Percentiles rank a stretch among this genome's conserved stretches.
Conservation (phyloP, 805 yeast species). For the Wickerhamomyces bisporus region DNA sequence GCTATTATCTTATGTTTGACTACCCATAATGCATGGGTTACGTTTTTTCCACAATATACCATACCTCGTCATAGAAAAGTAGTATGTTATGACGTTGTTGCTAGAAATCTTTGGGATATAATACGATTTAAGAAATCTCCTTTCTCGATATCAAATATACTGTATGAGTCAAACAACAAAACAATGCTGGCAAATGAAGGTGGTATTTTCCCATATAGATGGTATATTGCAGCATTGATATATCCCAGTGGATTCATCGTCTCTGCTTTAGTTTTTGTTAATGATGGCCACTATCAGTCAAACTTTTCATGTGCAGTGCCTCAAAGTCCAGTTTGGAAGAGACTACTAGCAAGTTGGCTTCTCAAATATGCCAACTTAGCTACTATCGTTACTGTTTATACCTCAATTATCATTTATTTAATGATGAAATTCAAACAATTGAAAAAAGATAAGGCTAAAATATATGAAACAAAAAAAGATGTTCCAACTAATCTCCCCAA, state of each 20-base stretch:
- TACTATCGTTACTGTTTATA: constrained; percentile 13
- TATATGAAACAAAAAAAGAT: constrained; percentile 3
- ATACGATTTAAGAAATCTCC: not conserved
- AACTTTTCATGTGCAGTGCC: constrained; percentile 16
- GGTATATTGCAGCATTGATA: not conserved
- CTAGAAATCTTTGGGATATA: constrained; percentile 1
- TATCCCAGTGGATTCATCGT: not conserved
- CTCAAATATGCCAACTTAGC: constrained; percentile 15
- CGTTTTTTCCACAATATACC: constrained; percentile 12
- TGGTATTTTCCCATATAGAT: constrained; percentile 15
- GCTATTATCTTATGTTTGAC: constrained; percentile 15
- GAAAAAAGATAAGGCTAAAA: constrained; percentile 7
- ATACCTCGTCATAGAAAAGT: constrained; percentile 7
- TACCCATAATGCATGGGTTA: constrained; percentile 17
- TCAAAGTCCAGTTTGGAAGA: constrained; percentile 15
- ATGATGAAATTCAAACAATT: constrained; percentile 7
- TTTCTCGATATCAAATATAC: not conserved
- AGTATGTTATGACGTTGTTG: constrained; percentile 5
- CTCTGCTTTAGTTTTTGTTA: constrained; percentile 13
- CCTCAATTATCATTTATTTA: constrained; percentile 14
- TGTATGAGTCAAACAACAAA: not conserved
- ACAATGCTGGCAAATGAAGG: constrained; percentile 16
- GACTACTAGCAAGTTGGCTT: constrained; percentile 14
- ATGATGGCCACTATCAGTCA: constrained; percentile 7
- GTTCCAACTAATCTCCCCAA: not conserved